phyloP scores from a whole-genome alignment of 495 filamentous ascomycete genomes.

The Trichoderma parareesei region DNA sequence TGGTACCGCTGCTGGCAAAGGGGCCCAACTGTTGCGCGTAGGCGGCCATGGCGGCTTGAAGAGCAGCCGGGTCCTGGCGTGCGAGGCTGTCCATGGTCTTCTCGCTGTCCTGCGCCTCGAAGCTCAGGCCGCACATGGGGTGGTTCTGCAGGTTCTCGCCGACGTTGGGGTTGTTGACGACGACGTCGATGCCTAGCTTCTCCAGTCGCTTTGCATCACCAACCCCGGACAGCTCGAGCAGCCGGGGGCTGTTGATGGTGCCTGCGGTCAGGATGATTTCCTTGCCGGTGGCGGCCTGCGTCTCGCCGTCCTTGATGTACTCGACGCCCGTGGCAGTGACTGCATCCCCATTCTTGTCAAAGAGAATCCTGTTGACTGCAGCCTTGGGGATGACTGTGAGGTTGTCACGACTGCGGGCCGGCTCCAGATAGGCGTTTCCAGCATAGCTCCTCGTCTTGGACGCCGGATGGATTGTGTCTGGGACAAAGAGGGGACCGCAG shows the following conservation, averaged over 20 bases:
- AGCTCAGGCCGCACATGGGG: constrained; percentile 20
- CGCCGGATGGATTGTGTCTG: neutral
- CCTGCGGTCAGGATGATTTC: constrained; percentile 37
- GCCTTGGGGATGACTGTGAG: neutral
- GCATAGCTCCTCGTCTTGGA: constrained; percentile 2
- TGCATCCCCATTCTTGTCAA: neutral
- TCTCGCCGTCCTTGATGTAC: constrained; percentile 15
- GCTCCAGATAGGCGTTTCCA: neutral
- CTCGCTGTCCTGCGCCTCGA: constrained; percentile 12
- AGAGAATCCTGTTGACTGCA: neutral
- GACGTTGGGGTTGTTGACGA: constrained; percentile 42
- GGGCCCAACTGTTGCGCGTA: constrained; percentile 14
- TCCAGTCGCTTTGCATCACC: constrained; percentile 3
- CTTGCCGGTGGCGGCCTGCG: constrained; percentile 15
- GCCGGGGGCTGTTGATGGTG: constrained; percentile 28
- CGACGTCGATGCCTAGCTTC: constrained; percentile 12
- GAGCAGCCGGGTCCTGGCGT: constrained; percentile 51
- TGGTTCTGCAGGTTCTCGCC: constrained; percentile 42
- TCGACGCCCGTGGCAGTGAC: constrained; percentile 17
- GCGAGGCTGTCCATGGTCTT: constrained; percentile 15
- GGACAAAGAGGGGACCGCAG: neutral
- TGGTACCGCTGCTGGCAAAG: constrained; percentile 52
- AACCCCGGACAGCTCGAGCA: constrained; percentile 21
- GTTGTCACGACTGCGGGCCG: neutral
- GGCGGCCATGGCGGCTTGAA: constrained; percentile 24